phyloP scores from a whole-genome alignment of 768 basidiomycete genomes.

The Leccinellum rugosiceps region DNA sequence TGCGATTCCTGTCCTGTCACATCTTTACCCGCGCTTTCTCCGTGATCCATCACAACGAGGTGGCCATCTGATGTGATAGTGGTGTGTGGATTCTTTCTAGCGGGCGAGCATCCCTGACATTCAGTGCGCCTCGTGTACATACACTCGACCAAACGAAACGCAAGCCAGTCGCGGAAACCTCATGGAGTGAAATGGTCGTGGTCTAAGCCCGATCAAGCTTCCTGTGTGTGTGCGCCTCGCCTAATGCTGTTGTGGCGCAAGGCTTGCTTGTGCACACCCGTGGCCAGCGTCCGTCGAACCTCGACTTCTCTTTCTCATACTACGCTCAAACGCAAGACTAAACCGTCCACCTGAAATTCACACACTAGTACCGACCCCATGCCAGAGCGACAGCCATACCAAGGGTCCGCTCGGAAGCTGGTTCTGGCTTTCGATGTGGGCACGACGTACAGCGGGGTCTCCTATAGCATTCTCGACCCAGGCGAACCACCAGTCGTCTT shows the following conservation, averaged over 20 bases:
- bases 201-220: neutral
- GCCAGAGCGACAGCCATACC: slow-evolving; percentile 36
- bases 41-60: too few relatives aligned
- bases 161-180: neutral
- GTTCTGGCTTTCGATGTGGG: slow-evolving; percentile 53
- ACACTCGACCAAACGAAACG: too few relatives aligned
- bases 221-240: neutral
- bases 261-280: neutral
- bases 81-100: too few relatives aligned
- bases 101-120: too few relatives aligned
- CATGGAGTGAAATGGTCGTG: neutral
- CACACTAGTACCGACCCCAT: slow-evolving; percentile 10
- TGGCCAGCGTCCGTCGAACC: neutral
- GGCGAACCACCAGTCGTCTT: slow-evolving; percentile 24
- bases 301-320: neutral
- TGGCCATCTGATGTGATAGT: too few relatives aligned
- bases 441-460: slow-evolving; percentile 49
- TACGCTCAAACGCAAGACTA: neutral
- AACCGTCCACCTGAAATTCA: neutral
- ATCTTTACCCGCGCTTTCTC: too few relatives aligned
- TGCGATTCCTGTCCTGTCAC: too few relatives aligned
- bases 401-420: slow-evolving; percentile 40
- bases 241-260: neutral
- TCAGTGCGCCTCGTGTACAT: too few relatives aligned
- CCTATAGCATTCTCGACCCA: slow-evolving; percentile 37